Base-by-base conservation (phyloP, 345 rosid genomes). In the Ceriops decandra region DNA sequence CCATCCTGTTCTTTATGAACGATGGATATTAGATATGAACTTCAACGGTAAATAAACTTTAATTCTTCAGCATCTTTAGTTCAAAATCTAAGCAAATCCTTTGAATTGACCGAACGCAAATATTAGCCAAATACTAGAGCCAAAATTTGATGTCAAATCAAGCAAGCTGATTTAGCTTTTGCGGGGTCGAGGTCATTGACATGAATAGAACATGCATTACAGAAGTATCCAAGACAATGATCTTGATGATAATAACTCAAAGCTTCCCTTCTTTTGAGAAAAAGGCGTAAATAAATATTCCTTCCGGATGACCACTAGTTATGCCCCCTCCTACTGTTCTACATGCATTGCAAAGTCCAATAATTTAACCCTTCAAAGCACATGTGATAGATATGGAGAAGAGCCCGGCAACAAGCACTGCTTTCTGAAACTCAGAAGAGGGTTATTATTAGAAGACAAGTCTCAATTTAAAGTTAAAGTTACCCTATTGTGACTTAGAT, bases 311-410 rank as follows among this genome's bases (percentile, higher is more conserved):
- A 33, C 26, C 62, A 68, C 22, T 59, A 79, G 11, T 72, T 57
- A 22, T 54, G 28, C 4, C 15, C 58, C 21, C 27, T 24, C 26
- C 27, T 53, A 53, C 3, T 71, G 71, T 57, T 75, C 67, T 66
- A 80, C 73, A 60, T 53, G 62, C 28, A 56, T 28, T 61, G 22
- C 2, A 54, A 19, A 62, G 66, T 65, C 56, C 76, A 64, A 77
- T 61, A 60, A 67, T 63, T 52, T 42, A 70, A 51, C 71, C 76
- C 15, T 54, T 62, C 64, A 64, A 68, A 33, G 72, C 80, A 74
- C 85, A 76, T 72, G 74, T 73, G 57, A 72, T 52, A 71, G 66
- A 65, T 71, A 73, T 51, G 70, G 66, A 71, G 42, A 60, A 71
- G 60, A 68, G 65, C 57, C 74, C 72, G 62, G 66, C 52, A 27